phyloP scores from a whole-genome alignment of 1,284 basidiomycete genomes.

The Trichosporon sp. region DNA sequence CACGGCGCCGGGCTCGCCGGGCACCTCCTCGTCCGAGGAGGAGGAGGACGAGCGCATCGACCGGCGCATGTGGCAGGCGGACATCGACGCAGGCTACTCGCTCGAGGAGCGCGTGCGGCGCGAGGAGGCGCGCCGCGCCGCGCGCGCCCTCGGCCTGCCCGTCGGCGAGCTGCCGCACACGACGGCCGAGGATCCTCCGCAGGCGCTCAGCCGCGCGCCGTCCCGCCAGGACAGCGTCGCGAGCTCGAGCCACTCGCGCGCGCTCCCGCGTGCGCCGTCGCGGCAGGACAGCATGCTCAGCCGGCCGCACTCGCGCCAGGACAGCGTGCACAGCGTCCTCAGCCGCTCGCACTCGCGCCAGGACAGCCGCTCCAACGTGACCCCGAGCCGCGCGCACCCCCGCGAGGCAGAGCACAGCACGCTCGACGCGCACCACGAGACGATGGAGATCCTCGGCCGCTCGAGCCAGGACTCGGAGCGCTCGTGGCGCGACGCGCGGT shows the following conservation, averaged over 20 bases:
- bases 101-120: slow-evolving; percentile 39
- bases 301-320: not conserved
- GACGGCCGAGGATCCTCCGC: no score
- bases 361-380: not conserved
- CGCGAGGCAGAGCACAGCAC: no score
- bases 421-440: not conserved
- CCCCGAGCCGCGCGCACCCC: no score
- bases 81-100: slow-evolving; percentile 41
- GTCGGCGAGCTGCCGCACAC: not conserved
- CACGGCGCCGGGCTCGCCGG: not conserved
- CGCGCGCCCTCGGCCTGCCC: not conserved
- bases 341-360: not conserved
- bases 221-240: not conserved
- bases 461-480: not conserved
- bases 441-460: not conserved
- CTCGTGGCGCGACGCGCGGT: not conserved
- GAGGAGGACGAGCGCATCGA: slow-evolving; percentile 31
- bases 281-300: not conserved
- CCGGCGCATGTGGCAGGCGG: slow-evolving; percentile 42
- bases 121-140: slow-evolving; percentile 17
- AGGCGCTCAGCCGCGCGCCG: not conserved
- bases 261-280: not conserved
- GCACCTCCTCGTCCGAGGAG: not conserved
- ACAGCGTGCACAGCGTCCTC: no score
- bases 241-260: not conserved